phyloP scores from a whole-genome alignment of 2,329 filamentous ascomycete genomes.

The Aspergillus vadensis region DNA sequence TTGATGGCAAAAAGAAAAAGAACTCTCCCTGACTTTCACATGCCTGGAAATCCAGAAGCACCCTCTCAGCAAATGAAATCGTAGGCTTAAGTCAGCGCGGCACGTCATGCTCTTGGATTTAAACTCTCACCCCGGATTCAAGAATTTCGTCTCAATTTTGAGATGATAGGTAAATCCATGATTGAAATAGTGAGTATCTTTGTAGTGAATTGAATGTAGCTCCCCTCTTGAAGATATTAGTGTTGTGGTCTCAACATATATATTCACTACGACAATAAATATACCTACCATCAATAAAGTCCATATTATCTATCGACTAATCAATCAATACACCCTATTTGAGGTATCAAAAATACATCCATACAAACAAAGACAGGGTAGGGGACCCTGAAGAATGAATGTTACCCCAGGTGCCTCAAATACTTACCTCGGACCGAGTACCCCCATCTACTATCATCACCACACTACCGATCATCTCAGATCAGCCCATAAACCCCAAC shows the following conservation, averaged over 20 bases:
- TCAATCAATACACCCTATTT: too few species aligned
- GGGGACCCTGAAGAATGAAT: not conserved
- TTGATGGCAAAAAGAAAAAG: too few species aligned
- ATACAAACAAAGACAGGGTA: not conserved
- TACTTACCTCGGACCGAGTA: not conserved
- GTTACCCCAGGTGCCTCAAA: too few species aligned
- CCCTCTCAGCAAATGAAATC: slow-evolving; percentile 7
- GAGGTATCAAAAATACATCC: not conserved
- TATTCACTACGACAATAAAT: too few species aligned
- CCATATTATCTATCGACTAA: too few species aligned
- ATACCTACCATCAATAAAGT: too few species aligned
- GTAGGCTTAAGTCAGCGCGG: slow-evolving; percentile 13
- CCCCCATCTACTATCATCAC: not conserved
- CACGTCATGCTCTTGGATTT: slow-evolving; percentile 9
- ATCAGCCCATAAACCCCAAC: not conserved
- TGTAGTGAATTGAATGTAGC: not conserved
- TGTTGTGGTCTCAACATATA: too few species aligned
- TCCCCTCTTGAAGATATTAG: too few species aligned
- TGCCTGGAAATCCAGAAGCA: not conserved
- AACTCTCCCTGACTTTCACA: slow-evolving; percentile 8
- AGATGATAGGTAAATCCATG: not conserved
- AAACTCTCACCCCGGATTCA: not conserved
- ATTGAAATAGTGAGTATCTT: not conserved
- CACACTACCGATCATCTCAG: not conserved
- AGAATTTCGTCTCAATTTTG: not conserved